These are phyloP conservation scores for Boletellus ananiceps DNA, from an alignment of 768 basidiomycete genomes.

Conservation along the genomic window DNA sequence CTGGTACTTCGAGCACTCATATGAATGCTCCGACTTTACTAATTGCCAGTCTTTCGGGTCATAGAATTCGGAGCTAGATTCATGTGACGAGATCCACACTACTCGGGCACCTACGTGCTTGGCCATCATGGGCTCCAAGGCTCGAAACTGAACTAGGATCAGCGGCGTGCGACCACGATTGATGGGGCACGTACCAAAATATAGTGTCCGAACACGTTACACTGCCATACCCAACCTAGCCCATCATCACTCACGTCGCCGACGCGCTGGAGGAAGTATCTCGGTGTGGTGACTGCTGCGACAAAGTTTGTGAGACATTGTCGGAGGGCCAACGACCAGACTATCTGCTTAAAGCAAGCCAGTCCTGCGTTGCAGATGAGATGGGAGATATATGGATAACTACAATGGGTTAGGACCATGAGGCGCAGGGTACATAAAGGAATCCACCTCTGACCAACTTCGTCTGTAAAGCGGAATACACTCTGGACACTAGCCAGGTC, in stretches of 20 bases:
- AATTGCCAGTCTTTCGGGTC: conserved; percentile 71
- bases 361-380: conserved; percentile 79
- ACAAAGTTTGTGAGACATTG: conserved; percentile 48
- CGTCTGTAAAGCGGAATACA: conserved; percentile 58
- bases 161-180: not conserved
- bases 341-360: conserved; percentile 50
- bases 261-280: conserved; percentile 50
- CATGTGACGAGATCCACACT: conserved; percentile 76
- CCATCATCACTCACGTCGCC: conserved; percentile 65
- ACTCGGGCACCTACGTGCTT: conserved; percentile 54
- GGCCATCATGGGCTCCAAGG: conserved; percentile 49
- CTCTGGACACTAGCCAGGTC: conserved; percentile 61
- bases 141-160: conserved; percentile 51
- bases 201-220: conserved; percentile 80
- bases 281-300: conserved; percentile 47
- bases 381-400: conserved; percentile 79
- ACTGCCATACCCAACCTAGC: conserved; percentile 80
- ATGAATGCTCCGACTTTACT: conserved; percentile 53
- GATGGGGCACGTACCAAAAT: conserved; percentile 50
- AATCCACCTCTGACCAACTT: conserved; percentile 50
- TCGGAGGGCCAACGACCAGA: conserved; percentile 43
- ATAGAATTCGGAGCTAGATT: conserved; percentile 51
- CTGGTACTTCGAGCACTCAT: conserved; percentile 73
- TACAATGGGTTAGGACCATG: conserved; percentile 24
- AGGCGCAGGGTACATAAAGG: not conserved